Evolutionary conservation across 2,329 filamentous ascomycete species (phyloP).

Genomic region (Aspergillus glaucus): DNA sequence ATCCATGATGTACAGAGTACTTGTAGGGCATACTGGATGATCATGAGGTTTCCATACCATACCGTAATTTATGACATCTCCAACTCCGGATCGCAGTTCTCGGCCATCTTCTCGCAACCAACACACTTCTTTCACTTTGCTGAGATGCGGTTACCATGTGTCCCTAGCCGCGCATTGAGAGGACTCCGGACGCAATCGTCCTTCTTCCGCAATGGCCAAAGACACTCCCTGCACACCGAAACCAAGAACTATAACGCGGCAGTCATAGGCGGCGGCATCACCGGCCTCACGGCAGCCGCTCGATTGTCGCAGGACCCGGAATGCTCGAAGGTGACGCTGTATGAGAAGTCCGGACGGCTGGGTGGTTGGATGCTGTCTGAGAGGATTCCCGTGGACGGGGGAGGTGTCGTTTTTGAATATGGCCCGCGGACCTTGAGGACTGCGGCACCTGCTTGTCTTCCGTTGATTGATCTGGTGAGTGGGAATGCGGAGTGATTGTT

Average conservation of each 20-base stretch:
- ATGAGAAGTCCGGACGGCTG: conserved; percentile 62
- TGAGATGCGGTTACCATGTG: conserved; percentile 24
- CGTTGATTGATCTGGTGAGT: conserved; percentile 65
- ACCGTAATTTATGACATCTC: conserved; percentile 1
- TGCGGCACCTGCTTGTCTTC: conserved; percentile 52
- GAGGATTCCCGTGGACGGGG: conserved; percentile 51
- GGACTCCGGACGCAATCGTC: conserved; percentile 13
- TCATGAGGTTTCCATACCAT: not conserved
- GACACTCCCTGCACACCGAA: conserved; percentile 15
- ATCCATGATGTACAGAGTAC: not conserved
- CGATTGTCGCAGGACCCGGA: conserved; percentile 66
- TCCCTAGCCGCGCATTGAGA: conserved; percentile 16
- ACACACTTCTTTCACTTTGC: conserved; percentile 4
- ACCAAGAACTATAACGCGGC: conserved; percentile 46
- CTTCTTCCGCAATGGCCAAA: conserved; percentile 12
- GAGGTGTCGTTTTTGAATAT: conserved; percentile 68
- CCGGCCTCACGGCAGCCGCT: conserved; percentile 71
- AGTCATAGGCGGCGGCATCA: conserved; percentile 75
- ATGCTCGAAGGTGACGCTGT: conserved; percentile 67
- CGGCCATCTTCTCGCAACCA: not conserved
- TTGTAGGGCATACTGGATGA: not conserved
- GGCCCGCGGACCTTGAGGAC: conserved; percentile 72
- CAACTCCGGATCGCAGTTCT: not conserved
- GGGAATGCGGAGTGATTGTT: not conserved
- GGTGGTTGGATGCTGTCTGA: conserved; percentile 82